phyloP scores from a whole-genome alignment of 139 green algal genomes.

The Ulvella scutata region DNA sequence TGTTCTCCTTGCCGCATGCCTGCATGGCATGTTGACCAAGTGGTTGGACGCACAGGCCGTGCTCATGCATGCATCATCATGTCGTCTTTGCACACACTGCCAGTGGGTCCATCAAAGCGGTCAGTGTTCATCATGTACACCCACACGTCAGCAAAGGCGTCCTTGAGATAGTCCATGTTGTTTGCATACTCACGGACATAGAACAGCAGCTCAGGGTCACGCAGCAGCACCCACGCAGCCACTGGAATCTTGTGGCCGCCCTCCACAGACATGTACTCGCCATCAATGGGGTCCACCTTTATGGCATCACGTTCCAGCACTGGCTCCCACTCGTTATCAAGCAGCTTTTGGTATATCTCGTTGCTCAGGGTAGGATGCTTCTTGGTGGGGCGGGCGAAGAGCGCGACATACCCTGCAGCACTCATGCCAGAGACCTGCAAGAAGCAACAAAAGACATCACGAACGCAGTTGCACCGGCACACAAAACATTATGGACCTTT shows the following conservation, averaged over 20 bases:
- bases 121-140: conserved; percentile 26
- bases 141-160: conserved; percentile 15
- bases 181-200: conserved; percentile 16
- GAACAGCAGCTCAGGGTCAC: not conserved
- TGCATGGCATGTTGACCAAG: too few relatives aligned
- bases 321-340: conserved; percentile 3
- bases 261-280: not conserved
- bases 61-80: not conserved
- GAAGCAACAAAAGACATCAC: not conserved
- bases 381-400: not conserved
- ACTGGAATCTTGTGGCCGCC: conserved; percentile 6
- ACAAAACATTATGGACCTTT: not conserved
- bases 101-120: conserved; percentile 17
- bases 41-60: too few relatives aligned
- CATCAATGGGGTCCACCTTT: conserved; percentile 7
- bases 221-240: conserved; percentile 9
- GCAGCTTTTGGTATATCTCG: not conserved
- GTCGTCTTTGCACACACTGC: conserved; percentile 8
- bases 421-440: not conserved
- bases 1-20: too few relatives aligned
- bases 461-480: not conserved
- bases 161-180: conserved; percentile 11
- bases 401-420: not conserved
- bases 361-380: not conserved
- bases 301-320: not conserved